These are phyloP conservation scores for Claviceps arundinis DNA, from an alignment of 2,329 filamentous ascomycete species.

Conservation along the genomic window DNA sequence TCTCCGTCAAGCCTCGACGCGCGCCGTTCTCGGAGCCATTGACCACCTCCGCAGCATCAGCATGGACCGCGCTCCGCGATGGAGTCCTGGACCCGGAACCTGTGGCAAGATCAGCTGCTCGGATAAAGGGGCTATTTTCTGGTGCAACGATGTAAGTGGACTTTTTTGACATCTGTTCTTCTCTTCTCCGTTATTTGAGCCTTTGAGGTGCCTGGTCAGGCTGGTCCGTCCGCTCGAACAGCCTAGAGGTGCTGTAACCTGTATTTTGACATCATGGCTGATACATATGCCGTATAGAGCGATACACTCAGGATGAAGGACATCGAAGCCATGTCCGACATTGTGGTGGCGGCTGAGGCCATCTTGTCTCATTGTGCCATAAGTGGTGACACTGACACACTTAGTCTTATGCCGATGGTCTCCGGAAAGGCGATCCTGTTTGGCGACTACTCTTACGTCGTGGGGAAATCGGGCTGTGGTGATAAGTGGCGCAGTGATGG, in stretches of 20 bases:
- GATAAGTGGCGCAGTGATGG: too few relatives aligned
- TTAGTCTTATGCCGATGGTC: background rate
- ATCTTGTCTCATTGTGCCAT: background rate
- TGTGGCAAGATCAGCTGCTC: background rate
- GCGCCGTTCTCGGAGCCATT: background rate
- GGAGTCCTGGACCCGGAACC: background rate
- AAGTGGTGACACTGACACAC: background rate
- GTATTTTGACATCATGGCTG: background rate
- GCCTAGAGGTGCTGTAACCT: too few relatives aligned
- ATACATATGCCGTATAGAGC: background rate
- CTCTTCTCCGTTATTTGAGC: background rate
- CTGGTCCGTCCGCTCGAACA: too few relatives aligned
- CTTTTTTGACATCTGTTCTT: background rate
- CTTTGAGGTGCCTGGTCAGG: too few relatives aligned
- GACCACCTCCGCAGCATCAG: background rate
- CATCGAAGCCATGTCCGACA: background rate
- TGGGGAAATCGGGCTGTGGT: background rate
- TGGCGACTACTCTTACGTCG: background rate
- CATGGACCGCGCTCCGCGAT: background rate
- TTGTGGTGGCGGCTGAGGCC: background rate
- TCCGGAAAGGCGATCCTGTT: background rate
- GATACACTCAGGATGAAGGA: background rate
- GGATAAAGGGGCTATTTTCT: background rate
- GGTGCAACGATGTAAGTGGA: background rate
- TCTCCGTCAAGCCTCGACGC: background rate